Evolutionary conservation across 306 rosid genomes (phyloP).

Genomic region (Quercus engelmannii): DNA sequence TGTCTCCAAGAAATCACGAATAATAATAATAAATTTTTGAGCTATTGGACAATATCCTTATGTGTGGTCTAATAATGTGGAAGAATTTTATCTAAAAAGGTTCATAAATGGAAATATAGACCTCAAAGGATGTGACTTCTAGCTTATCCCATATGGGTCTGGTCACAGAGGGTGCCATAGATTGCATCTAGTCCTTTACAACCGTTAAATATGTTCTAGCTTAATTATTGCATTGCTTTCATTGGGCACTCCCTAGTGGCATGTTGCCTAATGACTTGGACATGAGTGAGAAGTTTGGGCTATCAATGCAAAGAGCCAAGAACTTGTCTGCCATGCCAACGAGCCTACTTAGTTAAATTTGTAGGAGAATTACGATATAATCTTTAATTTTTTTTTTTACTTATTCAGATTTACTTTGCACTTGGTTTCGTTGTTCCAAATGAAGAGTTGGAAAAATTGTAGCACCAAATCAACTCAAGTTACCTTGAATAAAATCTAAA

Average conservation of each 20-base stretch:
- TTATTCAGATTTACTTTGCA: no score
- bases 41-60: constrained; percentile 32
- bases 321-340: constrained; percentile 31
- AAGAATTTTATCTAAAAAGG: constrained; percentile 40
- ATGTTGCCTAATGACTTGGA: constrained; percentile 20
- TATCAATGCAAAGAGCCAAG: constrained; percentile 26
- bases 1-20: constrained; percentile 24
- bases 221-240: constrained; percentile 39
- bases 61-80: constrained; percentile 36
- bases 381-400: no score
- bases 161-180: constrained; percentile 41
- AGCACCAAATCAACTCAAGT: no score
- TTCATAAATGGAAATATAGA: constrained; percentile 19
- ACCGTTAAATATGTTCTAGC: constrained; percentile 23
- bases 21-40: constrained; percentile 34
- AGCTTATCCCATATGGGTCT: constrained; percentile 45
- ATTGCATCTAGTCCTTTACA: constrained; percentile 30
- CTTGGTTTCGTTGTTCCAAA: no score
- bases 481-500: no score
- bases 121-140: constrained; percentile 24
- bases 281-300: constrained; percentile 38
- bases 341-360: not conserved
- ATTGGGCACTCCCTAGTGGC: constrained; percentile 30
- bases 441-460: no score
- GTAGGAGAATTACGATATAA: no score